Evolutionary conservation across 208 protist genomes (phyloP), one percentile per base, ranked within the genome.

Genomic region (Porcisia deanei): DNA sequence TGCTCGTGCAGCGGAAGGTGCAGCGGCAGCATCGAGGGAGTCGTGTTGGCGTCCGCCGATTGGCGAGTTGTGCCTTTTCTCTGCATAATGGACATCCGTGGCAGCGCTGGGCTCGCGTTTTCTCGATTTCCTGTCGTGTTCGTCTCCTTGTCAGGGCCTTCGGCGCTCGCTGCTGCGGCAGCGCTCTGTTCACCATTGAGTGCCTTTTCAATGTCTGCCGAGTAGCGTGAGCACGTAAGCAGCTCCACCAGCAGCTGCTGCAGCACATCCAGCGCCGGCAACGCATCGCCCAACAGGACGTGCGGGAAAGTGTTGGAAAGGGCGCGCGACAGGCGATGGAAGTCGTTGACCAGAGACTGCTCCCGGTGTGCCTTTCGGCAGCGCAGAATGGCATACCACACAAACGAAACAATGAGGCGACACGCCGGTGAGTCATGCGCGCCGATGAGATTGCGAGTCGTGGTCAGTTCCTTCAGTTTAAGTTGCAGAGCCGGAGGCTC

Each of bases 191-290:
- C 49, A 10, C 43, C 22, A n/a, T 43, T 14, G 14, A 34, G 34
- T 9, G n/a, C 30, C 0, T 34, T 43, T 5, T 30, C 12, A 6
- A 25, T 5, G 10, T 47, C 5, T 3, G n/a, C 22, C 1, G 53
- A 64, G 53, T 75, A 71, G n/a, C 73, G 72, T 22, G 14, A 6
- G 53, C 78, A 82, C 5, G 73, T 82, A n/a, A 58, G 4, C 12
- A 82, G 39, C 49, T 82, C 78, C 49, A 78, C 66, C 3, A 82
- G 66, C 18, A 82, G 66, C 60, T 82, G 57, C 16, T 71, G 73
- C 30, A 82, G 71, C 67, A 82, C 78, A 55, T 82, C 78, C 59
- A 82, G 25, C 78, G 73, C 41, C 7, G 78, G 78, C 78, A 78
- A 18, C 53, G 68, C 54, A n/a, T 82, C 73, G 49, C 54, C 43